Percentiles rank a stretch among this genome's conserved stretches.
Evolutionary conservation across 2,329 filamentous ascomycete species (phyloP).

Genomic region (Calonectria pauciramosa): DNA sequence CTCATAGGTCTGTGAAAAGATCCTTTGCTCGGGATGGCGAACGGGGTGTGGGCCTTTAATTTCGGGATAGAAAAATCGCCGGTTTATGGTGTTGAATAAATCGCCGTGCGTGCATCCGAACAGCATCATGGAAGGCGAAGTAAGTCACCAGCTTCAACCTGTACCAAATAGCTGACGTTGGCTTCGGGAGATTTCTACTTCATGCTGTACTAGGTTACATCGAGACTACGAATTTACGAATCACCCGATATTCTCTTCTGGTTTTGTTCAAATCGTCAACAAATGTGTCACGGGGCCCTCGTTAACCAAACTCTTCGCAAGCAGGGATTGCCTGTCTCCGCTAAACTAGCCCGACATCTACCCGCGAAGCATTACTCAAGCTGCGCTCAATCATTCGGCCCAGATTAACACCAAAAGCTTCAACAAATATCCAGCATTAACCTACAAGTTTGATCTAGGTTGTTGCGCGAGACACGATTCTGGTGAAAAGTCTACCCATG

Average conservation of each 20-base stretch:
- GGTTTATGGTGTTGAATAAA: not conserved
- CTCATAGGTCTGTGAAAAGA: not conserved
- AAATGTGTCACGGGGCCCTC: too few relatives aligned
- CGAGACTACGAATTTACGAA: too few relatives aligned
- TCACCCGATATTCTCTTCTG: too few relatives aligned
- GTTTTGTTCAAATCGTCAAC: too few relatives aligned
- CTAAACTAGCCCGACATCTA: not conserved
- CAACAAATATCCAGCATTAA: too few relatives aligned
- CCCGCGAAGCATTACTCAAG: not conserved
- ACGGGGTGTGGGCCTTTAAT: not conserved
- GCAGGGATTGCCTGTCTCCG: not conserved
- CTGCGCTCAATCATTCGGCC: not conserved
- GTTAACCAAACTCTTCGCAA: not conserved
- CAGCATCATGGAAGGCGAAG: not conserved
- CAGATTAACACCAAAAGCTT: not conserved
- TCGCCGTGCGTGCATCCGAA: not conserved
- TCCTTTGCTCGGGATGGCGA: not conserved
- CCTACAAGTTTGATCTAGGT: too few relatives aligned
- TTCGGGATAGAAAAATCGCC: not conserved
- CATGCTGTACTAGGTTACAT: not conserved
- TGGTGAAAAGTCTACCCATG: too few relatives aligned
- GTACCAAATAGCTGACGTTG: not conserved
- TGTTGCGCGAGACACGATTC: too few relatives aligned
- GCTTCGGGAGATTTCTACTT: not conserved
- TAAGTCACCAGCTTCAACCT: not conserved